Evolutionary conservation across 1,284 basidiomycete species (phyloP), one percentile per base, ranked within the genome.

Genomic region (Ustilago cynodontis): DNA sequence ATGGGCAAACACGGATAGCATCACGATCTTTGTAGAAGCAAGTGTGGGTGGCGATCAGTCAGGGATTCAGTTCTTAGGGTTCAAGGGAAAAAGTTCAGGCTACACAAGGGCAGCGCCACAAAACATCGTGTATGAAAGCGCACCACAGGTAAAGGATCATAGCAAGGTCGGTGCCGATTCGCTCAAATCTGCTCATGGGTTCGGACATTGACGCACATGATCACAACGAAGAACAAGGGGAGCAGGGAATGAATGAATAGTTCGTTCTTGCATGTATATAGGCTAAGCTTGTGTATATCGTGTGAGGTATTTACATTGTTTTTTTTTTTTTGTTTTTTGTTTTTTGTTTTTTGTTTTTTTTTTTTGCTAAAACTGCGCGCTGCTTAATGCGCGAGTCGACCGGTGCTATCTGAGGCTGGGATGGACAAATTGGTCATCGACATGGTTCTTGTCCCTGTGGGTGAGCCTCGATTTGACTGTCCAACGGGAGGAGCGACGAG

Each of bases 81-180:
- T 85, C 72, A 79, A 80, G 18, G 84, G 84, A 24, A 81, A 83
- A 50, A 52, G n/a, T 22, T 63, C 69, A 3, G 67, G 71, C 7
- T 49, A 49, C 55, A 55, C 59, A 16, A 26, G 76, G 9, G 66
- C 66, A 37, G 70, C 75, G 3, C 83, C 84, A 0, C 59, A 70
- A 2, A 80, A 79, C 43, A 78, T 85, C 59, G 74, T 85, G 52
- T 85, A 85, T 60, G 84, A 85, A 66, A 65, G 75, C 41, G 78
- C 84, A 5, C 84, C 84, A 0, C 78, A 81, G 65, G 56, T 80
- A 64, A 78, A 83, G 41, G 82, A 83, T 45, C 83, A 85, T 52
- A 33, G 70, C 51, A 81, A 78, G 45, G 66, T 81, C 14, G 70
- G 65, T 6, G 7, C 64, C 8, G 70, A 72, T n/a, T 18, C 39